These are phyloP conservation scores for Gynandropsis gynandra DNA, from an alignment of 345 rosid species.

Conservation along the genomic window DNA sequence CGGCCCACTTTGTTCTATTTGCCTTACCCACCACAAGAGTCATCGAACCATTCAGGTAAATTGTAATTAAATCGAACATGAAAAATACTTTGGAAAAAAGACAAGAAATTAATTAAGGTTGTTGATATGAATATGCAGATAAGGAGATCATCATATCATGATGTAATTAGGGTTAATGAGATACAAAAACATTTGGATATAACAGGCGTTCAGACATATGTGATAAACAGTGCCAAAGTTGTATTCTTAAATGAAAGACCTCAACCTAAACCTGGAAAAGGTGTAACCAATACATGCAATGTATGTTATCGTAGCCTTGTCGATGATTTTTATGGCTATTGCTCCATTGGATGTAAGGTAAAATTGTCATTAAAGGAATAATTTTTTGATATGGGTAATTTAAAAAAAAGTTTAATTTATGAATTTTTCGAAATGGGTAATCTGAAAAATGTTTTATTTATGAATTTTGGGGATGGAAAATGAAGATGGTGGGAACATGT, in stretches of 20 bases:
- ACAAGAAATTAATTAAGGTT: too few species aligned
- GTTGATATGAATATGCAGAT: constrained; percentile 39
- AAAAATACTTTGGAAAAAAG: too few species aligned
- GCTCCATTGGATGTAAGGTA: constrained; percentile 99
- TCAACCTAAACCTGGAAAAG: constrained; percentile 96
- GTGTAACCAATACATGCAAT: constrained; percentile 84
- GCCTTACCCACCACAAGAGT: constrained; percentile 64
- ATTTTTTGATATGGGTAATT: neutral
- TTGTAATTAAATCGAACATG: too few species aligned
- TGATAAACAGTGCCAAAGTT: constrained; percentile 92
- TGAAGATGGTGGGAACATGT: constrained; percentile 70
- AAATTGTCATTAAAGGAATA: neutral
- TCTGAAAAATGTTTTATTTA: constrained; percentile 10
- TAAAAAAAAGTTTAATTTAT: constrained; percentile 9
- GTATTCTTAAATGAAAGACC: constrained; percentile 96
- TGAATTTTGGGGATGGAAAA: constrained; percentile 13
- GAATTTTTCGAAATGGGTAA: neutral
- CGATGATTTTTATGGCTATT: constrained; percentile 89
- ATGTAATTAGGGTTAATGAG: constrained; percentile 92
- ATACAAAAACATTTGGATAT: constrained; percentile 84
- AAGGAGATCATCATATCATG: constrained; percentile 98
- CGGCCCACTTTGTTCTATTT: constrained; percentile 75
- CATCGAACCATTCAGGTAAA: constrained; percentile 80
- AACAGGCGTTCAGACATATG: constrained; percentile 87
- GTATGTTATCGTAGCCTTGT: constrained; percentile 93